These are phyloP conservation scores for Candida vartiovaarae DNA, from an alignment of 805 yeast species.

Conservation along the genomic window DNA sequence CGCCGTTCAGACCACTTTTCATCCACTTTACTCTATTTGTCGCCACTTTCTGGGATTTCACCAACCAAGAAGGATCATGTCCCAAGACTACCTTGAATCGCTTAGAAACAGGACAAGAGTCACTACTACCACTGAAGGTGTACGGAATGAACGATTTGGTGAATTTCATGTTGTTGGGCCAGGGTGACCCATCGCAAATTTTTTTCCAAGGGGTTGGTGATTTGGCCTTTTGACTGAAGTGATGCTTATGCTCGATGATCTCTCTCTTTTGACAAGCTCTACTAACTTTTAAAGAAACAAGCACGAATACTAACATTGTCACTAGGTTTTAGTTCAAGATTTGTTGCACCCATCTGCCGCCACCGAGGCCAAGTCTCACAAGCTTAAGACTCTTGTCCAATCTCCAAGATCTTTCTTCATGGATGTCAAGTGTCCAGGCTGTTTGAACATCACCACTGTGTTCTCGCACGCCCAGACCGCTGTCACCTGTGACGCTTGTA, in stretches of 20 bases:
- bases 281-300: too few relatives aligned
- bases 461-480: constrained; percentile 99
- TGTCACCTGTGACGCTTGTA: constrained; percentile 98
- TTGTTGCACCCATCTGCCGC: constrained; percentile 97
- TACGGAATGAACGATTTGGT: background rate
- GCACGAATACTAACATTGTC: too few relatives aligned
- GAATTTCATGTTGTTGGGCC: constrained; percentile 2
- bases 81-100: constrained; percentile 1
- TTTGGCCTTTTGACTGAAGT: background rate
- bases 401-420: constrained; percentile 98
- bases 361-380: constrained; percentile 94
- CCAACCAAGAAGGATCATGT: background rate
- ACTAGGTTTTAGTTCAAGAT: constrained; percentile 95
- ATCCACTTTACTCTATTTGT: background rate
- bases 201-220: background rate
- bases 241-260: background rate
- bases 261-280: background rate
- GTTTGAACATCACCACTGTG: constrained; percentile 97
- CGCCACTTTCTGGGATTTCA: background rate
- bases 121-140: background rate
- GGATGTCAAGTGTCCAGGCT: constrained; percentile 99
- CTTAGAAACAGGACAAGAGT: background rate
- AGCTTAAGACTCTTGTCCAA: constrained; percentile 95
- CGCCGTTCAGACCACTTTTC: too few relatives aligned
- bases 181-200: constrained; percentile 12